Conservation (phyloP, 148 eudicot species). For the Mesembryanthemum crystallinum region DNA sequence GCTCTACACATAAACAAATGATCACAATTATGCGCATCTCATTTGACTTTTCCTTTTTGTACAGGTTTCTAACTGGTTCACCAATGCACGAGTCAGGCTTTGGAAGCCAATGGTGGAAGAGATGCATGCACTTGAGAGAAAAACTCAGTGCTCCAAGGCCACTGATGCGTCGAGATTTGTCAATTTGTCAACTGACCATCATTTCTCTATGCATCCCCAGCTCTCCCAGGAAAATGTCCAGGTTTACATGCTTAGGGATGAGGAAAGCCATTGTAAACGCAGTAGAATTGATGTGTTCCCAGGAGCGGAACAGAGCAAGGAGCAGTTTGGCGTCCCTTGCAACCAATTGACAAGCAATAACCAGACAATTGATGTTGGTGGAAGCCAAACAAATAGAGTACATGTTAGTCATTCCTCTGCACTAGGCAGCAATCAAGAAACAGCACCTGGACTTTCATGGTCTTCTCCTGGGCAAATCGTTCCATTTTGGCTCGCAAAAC, state of each 20-base stretch:
- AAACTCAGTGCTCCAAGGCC: constrained; percentile 31
- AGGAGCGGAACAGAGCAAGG: constrained; percentile 23
- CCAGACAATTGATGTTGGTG: constrained; percentile 22
- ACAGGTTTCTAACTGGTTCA: constrained; percentile 54
- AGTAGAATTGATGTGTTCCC: constrained; percentile 24
- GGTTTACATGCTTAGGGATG: constrained; percentile 22
- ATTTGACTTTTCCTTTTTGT: neutral
- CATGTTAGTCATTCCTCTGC: constrained; percentile 23
- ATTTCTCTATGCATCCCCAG: constrained; percentile 22
- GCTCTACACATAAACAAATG: too few species aligned
- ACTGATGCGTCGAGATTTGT: constrained; percentile 13
- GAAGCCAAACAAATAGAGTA: constrained; percentile 15
- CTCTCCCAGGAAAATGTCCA: constrained; percentile 30
- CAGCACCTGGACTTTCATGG: constrained; percentile 31
- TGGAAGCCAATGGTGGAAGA: constrained; percentile 61
- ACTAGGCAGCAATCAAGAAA: constrained; percentile 18
- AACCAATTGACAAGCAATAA: constrained; percentile 6
- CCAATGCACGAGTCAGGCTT: constrained; percentile 48
- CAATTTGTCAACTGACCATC: constrained; percentile 21
- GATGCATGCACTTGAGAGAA: constrained; percentile 42
- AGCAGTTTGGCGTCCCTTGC: constrained; percentile 19
- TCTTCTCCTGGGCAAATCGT: constrained; percentile 34
- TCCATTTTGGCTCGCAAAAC: constrained; percentile 47
- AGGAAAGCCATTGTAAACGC: constrained; percentile 29
- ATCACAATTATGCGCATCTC: too few species aligned